Conservation (phyloP, 805 yeast genomes). For the Candida silvatica region DNA sequence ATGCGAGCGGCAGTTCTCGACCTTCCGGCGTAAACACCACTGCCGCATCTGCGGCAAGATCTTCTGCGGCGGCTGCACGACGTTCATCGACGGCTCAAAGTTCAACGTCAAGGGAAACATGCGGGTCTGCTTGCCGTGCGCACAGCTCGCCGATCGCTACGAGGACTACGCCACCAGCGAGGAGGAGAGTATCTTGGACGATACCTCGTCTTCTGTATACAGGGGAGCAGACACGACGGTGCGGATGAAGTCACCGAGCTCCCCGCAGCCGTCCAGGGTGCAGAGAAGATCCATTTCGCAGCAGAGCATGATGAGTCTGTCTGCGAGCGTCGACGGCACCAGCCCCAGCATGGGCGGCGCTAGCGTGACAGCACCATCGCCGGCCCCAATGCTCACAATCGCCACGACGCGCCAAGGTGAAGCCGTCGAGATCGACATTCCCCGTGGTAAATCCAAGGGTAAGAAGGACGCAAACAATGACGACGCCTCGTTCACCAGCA, state of each 20-base stretch:
- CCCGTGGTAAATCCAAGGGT: conserved; percentile 8
- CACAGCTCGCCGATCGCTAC: conserved; percentile 50
- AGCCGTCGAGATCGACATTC: conserved; percentile 59
- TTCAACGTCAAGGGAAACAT: conserved; percentile 59
- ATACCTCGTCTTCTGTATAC: conserved; percentile 8
- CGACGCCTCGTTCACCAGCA: not conserved
- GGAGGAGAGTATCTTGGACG: conserved; percentile 26
- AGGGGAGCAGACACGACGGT: not conserved
- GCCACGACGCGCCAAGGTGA: conserved; percentile 78
- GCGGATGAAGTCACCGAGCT: not conserved
- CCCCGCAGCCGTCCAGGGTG: not conserved
- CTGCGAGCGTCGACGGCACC: not conserved
- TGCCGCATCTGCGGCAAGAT: conserved; percentile 96
- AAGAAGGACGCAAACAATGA: not conserved
- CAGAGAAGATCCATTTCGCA: conserved; percentile 6
- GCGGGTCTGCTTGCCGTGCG: conserved; percentile 73
- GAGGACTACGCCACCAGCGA: conserved; percentile 62
- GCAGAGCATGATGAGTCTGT: not conserved
- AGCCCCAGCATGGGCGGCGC: not conserved
- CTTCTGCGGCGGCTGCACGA: conserved; percentile 78
- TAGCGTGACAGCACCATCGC: conserved; percentile 34
- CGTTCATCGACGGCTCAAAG: conserved; percentile 56
- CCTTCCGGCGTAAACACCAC: conserved; percentile 89
- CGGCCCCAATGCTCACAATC: conserved; percentile 69
- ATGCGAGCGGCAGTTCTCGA: conserved; percentile 72